A percentile compares a stretch with the other conserved stretches of the same genome.
Evolutionary conservation across 2,329 filamentous ascomycete genomes (phyloP).

Genomic region (Phialophora chinensis): DNA sequence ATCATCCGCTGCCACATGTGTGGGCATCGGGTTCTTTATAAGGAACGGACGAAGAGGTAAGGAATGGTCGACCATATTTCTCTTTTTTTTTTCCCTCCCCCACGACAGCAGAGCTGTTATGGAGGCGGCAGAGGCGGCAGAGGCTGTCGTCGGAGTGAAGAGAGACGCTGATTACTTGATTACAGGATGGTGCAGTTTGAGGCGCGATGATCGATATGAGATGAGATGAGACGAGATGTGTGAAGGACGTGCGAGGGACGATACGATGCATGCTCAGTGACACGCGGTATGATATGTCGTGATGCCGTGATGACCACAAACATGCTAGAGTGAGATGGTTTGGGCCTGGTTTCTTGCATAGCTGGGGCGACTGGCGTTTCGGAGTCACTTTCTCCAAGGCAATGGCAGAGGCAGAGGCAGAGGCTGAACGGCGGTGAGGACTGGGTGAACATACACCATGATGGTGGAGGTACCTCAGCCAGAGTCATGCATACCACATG

Average conservation of each 20-base stretch:
- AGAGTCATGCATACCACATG: not conserved
- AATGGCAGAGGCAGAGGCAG: not conserved
- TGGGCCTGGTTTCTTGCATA: slow-evolving; percentile 3
- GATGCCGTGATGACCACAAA: not conserved
- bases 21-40: slow-evolving; percentile 93
- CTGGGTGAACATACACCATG: too few relatives aligned
- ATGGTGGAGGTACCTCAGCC: not conserved
- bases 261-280: not conserved
- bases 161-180: slow-evolving; percentile 15
- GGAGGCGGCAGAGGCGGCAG: too few relatives aligned
- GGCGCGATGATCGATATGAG: slow-evolving; percentile 68
- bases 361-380: not conserved
- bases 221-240: not conserved
- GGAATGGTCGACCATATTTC: not conserved
- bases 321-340: not conserved
- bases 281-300: not conserved
- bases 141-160: not conserved
- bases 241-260: not conserved
- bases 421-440: not conserved
- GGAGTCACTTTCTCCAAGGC: not conserved
- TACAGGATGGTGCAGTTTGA: slow-evolving; percentile 97
- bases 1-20: slow-evolving; percentile 89
- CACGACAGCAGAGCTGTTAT: too few relatives aligned
- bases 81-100: too few relatives aligned
- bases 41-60: slow-evolving; percentile 97